phyloP scores from a whole-genome alignment of 2,329 filamentous ascomycete species.

The Colletotrichum eleusines region DNA sequence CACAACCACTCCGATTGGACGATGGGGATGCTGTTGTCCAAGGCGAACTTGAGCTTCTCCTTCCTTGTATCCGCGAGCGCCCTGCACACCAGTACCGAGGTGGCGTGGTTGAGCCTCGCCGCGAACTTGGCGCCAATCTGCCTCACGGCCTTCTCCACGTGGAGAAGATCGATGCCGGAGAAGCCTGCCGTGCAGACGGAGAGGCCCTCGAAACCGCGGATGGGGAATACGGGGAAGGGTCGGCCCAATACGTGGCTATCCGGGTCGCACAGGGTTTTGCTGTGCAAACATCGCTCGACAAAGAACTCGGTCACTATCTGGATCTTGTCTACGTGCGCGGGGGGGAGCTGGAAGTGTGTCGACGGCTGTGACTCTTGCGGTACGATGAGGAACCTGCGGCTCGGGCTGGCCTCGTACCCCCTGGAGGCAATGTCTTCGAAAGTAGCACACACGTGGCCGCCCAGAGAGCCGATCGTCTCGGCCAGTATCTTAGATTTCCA shows the following conservation, averaged over 20 bases:
- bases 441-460: slow-evolving; percentile 58
- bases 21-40: slow-evolving; percentile 82
- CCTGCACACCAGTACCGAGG: slow-evolving; percentile 84
- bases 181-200: slow-evolving; percentile 86
- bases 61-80: slow-evolving; percentile 67
- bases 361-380: slow-evolving; percentile 63
- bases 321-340: slow-evolving; percentile 55
- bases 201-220: slow-evolving; percentile 76
- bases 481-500: slow-evolving; percentile 63
- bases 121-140: slow-evolving; percentile 86
- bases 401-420: slow-evolving; percentile 47
- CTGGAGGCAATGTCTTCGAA: slow-evolving; percentile 55
- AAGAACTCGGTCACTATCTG: slow-evolving; percentile 88
- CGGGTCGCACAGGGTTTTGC: slow-evolving; percentile 78
- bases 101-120: slow-evolving; percentile 77
- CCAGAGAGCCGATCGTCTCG: slow-evolving; percentile 62
- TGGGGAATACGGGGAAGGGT: slow-evolving; percentile 79
- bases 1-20: slow-evolving; percentile 87
- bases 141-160: slow-evolving; percentile 81
- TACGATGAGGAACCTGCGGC: slow-evolving; percentile 65
- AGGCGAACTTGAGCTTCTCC: slow-evolving; percentile 84
- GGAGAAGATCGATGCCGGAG: slow-evolving; percentile 84
- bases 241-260: slow-evolving; percentile 78
- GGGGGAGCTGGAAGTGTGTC: slow-evolving; percentile 54
- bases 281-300: slow-evolving; percentile 88